phyloP scores from a whole-genome alignment of 2,329 filamentous ascomycete genomes.

The Penicillium carneum region DNA sequence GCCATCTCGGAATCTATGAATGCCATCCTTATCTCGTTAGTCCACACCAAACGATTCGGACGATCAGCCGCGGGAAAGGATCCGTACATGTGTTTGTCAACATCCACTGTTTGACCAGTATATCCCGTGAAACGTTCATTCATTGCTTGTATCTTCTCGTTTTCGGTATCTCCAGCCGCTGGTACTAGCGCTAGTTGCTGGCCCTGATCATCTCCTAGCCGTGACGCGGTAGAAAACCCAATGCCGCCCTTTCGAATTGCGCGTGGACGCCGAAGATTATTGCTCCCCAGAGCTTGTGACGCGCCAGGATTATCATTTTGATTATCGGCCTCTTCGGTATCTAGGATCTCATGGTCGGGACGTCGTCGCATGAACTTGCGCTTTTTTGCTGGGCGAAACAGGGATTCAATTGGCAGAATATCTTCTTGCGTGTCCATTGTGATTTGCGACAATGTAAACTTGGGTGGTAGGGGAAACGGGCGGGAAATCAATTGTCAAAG shows the following conservation, averaged over 20 bases:
- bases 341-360: slow-evolving; percentile 26
- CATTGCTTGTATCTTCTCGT: slow-evolving; percentile 51
- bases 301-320: slow-evolving; percentile 19
- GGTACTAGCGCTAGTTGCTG: slow-evolving; percentile 38
- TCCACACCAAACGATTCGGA: slow-evolving; percentile 36
- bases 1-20: slow-evolving; percentile 73
- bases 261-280: slow-evolving; percentile 43
- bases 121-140: slow-evolving; percentile 64
- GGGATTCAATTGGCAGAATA: slow-evolving; percentile 36
- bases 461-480: slow-evolving; percentile 1
- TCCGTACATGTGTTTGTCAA: slow-evolving; percentile 70
- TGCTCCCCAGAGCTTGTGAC: slow-evolving; percentile 16
- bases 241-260: slow-evolving; percentile 54
- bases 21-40: slow-evolving; percentile 71
- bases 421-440: slow-evolving; percentile 43
- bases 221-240: slow-evolving; percentile 52
- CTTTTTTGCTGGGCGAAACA: slow-evolving; percentile 60
- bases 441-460: background rate
- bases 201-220: slow-evolving; percentile 31
- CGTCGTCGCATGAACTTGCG: slow-evolving; percentile 60
- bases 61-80: slow-evolving; percentile 12
- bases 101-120: slow-evolving; percentile 65
- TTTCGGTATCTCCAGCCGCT: slow-evolving; percentile 43
- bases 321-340: slow-evolving; percentile 31
- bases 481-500: slow-evolving; percentile 6